Percentiles rank a stretch among this genome's conserved stretches.
Evolutionary conservation across 2,329 filamentous ascomycete genomes (phyloP).

Genomic region (Cryphonectria nitschkei): DNA sequence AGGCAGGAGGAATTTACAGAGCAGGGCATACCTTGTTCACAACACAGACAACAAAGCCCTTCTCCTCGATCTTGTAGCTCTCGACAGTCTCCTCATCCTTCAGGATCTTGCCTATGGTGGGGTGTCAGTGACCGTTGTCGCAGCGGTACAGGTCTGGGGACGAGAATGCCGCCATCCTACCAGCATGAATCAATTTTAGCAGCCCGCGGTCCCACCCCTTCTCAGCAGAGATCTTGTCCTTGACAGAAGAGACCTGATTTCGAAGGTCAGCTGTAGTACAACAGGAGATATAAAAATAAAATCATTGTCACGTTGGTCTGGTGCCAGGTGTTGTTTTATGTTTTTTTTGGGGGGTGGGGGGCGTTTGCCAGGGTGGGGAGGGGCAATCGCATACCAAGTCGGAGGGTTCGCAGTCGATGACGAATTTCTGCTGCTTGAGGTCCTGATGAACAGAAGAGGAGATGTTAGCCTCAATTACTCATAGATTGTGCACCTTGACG

Average conservation of each 20-base stretch:
- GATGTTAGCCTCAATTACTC: slow-evolving; percentile 28
- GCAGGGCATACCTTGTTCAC: slow-evolving; percentile 77
- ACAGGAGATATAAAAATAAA: not conserved
- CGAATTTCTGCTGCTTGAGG: slow-evolving; percentile 98
- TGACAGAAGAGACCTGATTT: slow-evolving; percentile 79
- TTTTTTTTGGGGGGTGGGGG: not conserved
- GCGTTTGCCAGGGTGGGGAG: slow-evolving; percentile 9
- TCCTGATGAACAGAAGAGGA: slow-evolving; percentile 62
- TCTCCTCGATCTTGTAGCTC: slow-evolving; percentile 98
- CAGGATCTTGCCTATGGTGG: slow-evolving; percentile 84
- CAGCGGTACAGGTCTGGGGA: not conserved
- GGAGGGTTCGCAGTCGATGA: slow-evolving; percentile 89
- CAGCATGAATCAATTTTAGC: slow-evolving; percentile 98
- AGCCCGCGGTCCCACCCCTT: slow-evolving; percentile 91
- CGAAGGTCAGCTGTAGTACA: slow-evolving; percentile 32
- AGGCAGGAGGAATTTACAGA: slow-evolving; percentile 13
- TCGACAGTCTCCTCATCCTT: slow-evolving; percentile 97
- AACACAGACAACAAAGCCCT: slow-evolving; percentile 99
- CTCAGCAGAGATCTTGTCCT: slow-evolving; percentile 87
- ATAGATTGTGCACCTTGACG: slow-evolving; percentile 10
- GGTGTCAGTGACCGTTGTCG: slow-evolving; percentile 34
- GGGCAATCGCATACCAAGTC: slow-evolving; percentile 73
- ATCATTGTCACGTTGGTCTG: not conserved
- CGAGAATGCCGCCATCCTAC: slow-evolving; percentile 54
- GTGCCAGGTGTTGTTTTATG: not conserved